Evolutionary conservation across 2,329 filamentous ascomycete genomes (phyloP), one percentile per base, ranked within the genome.

Genomic region (Penicillium sp.): DNA sequence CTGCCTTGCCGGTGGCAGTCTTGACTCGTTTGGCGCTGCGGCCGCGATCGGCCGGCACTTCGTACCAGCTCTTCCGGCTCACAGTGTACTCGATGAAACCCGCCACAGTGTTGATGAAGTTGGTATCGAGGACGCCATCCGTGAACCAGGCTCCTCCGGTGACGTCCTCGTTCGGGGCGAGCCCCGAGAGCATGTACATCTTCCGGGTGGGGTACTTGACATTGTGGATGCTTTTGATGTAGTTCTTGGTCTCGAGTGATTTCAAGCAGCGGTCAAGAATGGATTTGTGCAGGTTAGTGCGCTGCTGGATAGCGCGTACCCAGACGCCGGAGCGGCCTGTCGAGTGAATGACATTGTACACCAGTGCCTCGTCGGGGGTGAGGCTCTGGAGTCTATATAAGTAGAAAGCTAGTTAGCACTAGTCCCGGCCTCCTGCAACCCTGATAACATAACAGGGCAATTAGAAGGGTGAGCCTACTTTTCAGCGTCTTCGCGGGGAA

Each of bases 141-240:
- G 90, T 92, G 71, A 94, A 97, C 90, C 93, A 99, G 7, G 91
- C 89, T 1, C 94, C 94, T 41, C 94, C 94, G 0, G 91, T 96
- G 40, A 95, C 90, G 55, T 94, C 89, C 56, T 97, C 92, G 47
- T 88, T 90, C 0, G 94, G 93, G 9, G 86, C 84, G 54, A 99
- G 83, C 56, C 87, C 87, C 47, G 87, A 85, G 66, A 96, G 87
- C 81, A 99, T 96, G 80, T 94, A 99, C 83, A 96, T 96, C 75
- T 96, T 96, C 69, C 94, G 89, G 60, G 87, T 89, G 23, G 91
- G 90, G 67, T 89, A 87, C 75, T 96, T 91, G 73, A 96, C 91
- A 71, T 88, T 94, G 75, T 93, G 94, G 75, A 97, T 91, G 51
- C 87, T 85, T 65, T 89, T 89, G 71, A 99, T 91, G 68, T 95